Conservation (phyloP, 1,284 basidiomycete species). For the Leccinum huronense region DNA sequence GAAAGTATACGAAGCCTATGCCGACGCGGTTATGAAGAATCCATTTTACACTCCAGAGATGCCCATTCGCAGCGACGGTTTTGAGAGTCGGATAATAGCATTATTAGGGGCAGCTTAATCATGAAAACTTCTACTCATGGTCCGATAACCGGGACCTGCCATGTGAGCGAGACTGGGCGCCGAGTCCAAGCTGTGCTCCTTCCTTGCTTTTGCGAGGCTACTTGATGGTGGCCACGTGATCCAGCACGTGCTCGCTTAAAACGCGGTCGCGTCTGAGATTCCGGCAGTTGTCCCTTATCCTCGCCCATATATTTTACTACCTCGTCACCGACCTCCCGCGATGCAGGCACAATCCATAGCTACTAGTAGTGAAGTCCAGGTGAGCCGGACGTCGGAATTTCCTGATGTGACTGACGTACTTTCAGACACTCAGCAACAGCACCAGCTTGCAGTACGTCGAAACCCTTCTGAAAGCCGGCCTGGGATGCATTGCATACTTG, state of each 20-base stretch:
- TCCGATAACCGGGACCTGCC: neutral
- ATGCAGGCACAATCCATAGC: conserved; percentile 32
- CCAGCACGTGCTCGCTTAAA: conserved; percentile 9
- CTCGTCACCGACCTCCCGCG: neutral
- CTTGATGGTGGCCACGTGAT: conserved; percentile 25
- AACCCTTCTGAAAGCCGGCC: conserved; percentile 66
- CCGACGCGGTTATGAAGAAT: conserved; percentile 98
- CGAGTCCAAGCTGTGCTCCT: neutral
- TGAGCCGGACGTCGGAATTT: conserved; percentile 9
- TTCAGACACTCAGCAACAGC: conserved; percentile 50
- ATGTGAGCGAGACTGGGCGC: neutral
- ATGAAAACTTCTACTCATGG: conserved; percentile 17
- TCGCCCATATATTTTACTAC: neutral
- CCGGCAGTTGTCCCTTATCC: conserved; percentile 1
- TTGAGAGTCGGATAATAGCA: conserved; percentile 71
- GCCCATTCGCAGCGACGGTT: conserved; percentile 92
- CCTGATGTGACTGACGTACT: conserved; percentile 11
- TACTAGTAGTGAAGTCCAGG: conserved; percentile 31
- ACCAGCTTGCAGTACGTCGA: conserved; percentile 68
- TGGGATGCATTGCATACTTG: conserved; percentile 76
- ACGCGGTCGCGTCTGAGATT: conserved; percentile 13
- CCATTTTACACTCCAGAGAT: conserved; percentile 99
- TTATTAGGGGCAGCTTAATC: conserved; percentile 52
- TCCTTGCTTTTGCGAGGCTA: neutral
- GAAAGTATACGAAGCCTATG: conserved; percentile 87